A percentile compares a stretch with the other conserved stretches of the same genome.
Conservation (phyloP, 202 grass and related monocot genomes). For the Eragrostis tef region DNA sequence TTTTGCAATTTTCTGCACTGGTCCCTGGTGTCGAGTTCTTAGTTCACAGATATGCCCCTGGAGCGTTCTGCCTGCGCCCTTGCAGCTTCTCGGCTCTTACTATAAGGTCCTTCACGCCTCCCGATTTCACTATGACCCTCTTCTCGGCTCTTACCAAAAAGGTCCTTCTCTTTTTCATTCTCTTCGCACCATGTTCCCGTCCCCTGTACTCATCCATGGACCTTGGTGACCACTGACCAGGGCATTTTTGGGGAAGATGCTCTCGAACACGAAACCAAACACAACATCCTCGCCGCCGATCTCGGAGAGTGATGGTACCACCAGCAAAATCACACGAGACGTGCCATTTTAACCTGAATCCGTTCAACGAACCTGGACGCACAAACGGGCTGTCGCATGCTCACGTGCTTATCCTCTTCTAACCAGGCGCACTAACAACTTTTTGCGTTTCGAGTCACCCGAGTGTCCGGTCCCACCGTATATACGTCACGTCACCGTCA, state of each 20-base stretch:
- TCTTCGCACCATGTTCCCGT: no score
- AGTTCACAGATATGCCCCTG: neutral
- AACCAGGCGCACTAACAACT: neutral
- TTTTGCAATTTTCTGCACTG: neutral
- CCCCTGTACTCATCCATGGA: no score
- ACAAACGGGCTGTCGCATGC: neutral
- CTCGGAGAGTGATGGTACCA: neutral
- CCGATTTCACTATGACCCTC: no score
- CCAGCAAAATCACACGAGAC: neutral
- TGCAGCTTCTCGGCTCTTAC: neutral
- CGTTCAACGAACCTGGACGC: neutral
- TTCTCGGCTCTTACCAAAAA: no score
- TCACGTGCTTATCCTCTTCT: neutral
- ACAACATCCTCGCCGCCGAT: neutral
- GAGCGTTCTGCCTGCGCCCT: neutral
- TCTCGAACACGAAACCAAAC: neutral
- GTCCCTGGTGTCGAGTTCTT: neutral
- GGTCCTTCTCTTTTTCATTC: no score
- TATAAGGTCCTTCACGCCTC: neutral
- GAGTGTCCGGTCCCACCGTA: neutral
- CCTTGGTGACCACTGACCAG: no score
- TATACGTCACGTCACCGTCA: neutral
- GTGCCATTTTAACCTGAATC: neutral
- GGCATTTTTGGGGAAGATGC: neutral
- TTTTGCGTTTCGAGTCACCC: neutral